These are phyloP conservation scores for Trypanosoma boissoni DNA, from an alignment of 208 protist genomes.

Conservation along the genomic window DNA sequence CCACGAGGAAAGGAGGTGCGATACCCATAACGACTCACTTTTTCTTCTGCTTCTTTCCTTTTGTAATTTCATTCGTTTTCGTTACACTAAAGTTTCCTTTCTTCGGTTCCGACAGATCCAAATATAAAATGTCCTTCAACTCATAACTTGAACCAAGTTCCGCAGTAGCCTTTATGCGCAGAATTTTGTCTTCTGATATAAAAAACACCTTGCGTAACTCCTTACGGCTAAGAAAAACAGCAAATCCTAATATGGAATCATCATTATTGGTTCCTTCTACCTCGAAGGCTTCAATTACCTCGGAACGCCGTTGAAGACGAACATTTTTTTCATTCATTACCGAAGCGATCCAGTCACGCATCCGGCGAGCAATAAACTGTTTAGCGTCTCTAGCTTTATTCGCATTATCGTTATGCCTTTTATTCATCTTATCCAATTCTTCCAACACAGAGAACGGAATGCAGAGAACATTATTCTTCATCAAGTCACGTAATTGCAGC, in stretches of 20 bases:
- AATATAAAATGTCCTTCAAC: slow-evolving; percentile 32
- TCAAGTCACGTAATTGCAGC: slow-evolving; percentile 43
- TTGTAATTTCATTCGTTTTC: no score
- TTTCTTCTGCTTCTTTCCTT: no score
- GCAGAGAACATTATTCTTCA: slow-evolving; percentile 50
- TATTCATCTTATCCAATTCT: slow-evolving; percentile 72
- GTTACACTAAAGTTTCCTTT: no score
- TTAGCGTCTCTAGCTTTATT: no score
- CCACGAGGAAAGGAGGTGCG: slow-evolving; percentile 9
- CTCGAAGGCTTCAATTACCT: slow-evolving; percentile 63
- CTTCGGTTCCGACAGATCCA: no score
- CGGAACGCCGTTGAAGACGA: slow-evolving; percentile 56
- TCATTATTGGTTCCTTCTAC: slow-evolving; percentile 50
- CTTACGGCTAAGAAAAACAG: slow-evolving; percentile 53
- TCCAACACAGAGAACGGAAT: slow-evolving; percentile 72
- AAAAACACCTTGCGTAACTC: slow-evolving; percentile 41
- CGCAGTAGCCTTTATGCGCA: slow-evolving; percentile 63
- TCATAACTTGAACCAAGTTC: slow-evolving; percentile 55
- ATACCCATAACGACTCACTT: slow-evolving; percentile 1
- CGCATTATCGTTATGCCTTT: slow-evolving; percentile 14
- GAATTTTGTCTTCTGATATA: slow-evolving; percentile 80
- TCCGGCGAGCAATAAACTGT: no score
- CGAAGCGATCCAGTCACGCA: slow-evolving; percentile 45
- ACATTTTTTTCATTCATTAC: slow-evolving; percentile 23
- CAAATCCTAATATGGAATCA: slow-evolving; percentile 80